Evolutionary conservation across 2,329 filamentous ascomycete genomes (phyloP).

Genomic region (Ceratocystis huliohia): DNA sequence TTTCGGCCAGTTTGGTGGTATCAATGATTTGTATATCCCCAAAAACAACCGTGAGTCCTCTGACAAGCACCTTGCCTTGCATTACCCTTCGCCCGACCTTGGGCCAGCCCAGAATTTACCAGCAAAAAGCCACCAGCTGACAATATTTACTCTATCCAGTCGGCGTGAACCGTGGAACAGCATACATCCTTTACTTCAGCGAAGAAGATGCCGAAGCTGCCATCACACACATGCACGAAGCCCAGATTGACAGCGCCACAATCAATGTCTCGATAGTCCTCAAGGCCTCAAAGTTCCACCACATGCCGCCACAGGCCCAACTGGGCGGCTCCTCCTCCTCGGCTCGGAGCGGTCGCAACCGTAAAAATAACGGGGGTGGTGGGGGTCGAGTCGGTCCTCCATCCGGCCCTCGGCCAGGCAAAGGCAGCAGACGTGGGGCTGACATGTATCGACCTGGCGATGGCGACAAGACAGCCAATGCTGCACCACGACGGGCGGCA

Average conservation of each 20-base stretch:
- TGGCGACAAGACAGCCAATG: background rate
- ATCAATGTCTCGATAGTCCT: constrained; percentile 76
- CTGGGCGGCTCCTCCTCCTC: constrained; percentile 20
- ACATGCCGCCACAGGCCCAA: constrained; percentile 55
- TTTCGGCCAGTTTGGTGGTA: constrained; percentile 75
- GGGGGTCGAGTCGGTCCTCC: background rate
- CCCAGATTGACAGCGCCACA: constrained; percentile 71
- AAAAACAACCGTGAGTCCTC: constrained; percentile 64
- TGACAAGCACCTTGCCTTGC: background rate
- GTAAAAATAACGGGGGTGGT: constrained; percentile 25
- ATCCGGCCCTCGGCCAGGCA: background rate
- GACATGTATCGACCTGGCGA: constrained; percentile 13
- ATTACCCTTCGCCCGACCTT: background rate
- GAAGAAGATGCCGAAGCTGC: constrained; percentile 73
- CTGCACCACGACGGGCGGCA: background rate
- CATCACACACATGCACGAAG: constrained; percentile 95
- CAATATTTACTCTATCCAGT: constrained; percentile 36
- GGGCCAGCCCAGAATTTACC: background rate
- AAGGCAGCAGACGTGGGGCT: background rate
- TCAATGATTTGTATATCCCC: constrained; percentile 78
- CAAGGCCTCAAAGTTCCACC: constrained; percentile 7
- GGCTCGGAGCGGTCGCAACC: constrained; percentile 16
- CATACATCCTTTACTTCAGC: constrained; percentile 74
- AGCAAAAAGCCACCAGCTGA: background rate
- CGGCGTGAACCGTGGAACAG: constrained; percentile 81